Base-by-base conservation (phyloP, 306 rosid species). In the Aeschynomene evenia region DNA sequence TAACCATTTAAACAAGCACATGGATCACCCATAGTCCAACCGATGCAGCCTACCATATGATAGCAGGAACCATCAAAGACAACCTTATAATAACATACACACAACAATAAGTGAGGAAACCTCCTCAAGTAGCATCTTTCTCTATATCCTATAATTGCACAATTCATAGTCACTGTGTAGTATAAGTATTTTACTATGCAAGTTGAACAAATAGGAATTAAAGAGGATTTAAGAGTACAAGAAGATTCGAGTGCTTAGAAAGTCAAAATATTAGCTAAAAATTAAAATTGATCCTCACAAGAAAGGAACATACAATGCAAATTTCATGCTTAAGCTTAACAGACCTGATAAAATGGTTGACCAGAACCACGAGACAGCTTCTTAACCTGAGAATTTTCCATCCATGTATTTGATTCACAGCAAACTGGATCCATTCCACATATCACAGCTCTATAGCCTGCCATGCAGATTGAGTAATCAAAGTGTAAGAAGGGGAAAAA, bases 391-490 rank as follows among this genome's bases (percentile, higher is more conserved):
- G 97, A 96, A 72, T 85, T 86, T 73, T 93, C 90, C 91, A 85
- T 93, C 98, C 98, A 93, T 26, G 97, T 79, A 75, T 85, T 84
- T 66, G 98, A 86, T 85, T 93, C 98, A 65, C 86, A 68, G 77
- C 98, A 93, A 60, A 93, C 81, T 21, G 91, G 96, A 88, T 93
- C 98, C 98, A 90, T 88, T 82, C 98, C 98, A 88, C 97, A 82
- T 73, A 93, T 73, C 58, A 93, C 84, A 20, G 91, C 96, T 63
- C 73, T 79, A 85, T 90, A 90, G 72, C 92, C 98, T 93, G 92
- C 75, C 60, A 43, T 0, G 62, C 48, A 63, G 63, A 65, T 74
- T 52, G 9, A 42, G 61, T 51, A 73, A 65, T 70, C n/a, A 73
- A 71, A 70, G 65, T 68, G 49, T 34, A 36, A n/a, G 49, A 54